These are phyloP conservation scores for Panus rudis DNA, from an alignment of 768 basidiomycete species.

Conservation along the genomic window DNA sequence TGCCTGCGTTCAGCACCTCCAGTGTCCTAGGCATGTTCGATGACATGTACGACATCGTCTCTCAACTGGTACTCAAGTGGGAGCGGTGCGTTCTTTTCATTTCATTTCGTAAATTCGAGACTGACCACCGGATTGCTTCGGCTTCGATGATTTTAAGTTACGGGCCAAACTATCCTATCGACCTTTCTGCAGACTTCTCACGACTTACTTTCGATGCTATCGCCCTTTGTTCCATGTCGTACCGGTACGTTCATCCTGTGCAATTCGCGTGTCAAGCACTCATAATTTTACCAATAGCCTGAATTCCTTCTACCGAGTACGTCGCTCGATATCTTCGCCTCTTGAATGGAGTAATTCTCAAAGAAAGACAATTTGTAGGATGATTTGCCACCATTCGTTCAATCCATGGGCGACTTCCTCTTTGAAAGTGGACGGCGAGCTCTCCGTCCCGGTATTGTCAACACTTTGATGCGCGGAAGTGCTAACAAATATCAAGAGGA, in stretches of 20 bases:
- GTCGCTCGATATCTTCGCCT: neutral
- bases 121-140: neutral
- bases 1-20: constrained; percentile 37
- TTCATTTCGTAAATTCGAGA: neutral
- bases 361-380: constrained; percentile 15
- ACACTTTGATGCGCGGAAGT: constrained; percentile 26
- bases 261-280: neutral
- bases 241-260: constrained; percentile 20
- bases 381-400: constrained; percentile 30
- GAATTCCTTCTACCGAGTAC: constrained; percentile 39
- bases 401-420: constrained; percentile 38
- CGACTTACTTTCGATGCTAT: constrained; percentile 41
- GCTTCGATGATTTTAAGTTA: constrained; percentile 24
- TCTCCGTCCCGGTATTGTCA: constrained; percentile 27
- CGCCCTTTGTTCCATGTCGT: constrained; percentile 36
- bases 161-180: constrained; percentile 33
- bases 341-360: neutral
- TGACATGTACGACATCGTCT: constrained; percentile 39
- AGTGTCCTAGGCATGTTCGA: constrained; percentile 39
- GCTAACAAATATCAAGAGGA: constrained; percentile 34
- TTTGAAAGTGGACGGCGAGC: constrained; percentile 29
- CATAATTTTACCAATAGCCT: constrained; percentile 21
- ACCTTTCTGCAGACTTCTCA: constrained; percentile 41
- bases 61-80: constrained; percentile 39
- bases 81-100: constrained; percentile 24